Evolutionary conservation across 164 flowering plant genomes (phyloP).

Genomic region (Saururus chinensis): DNA sequence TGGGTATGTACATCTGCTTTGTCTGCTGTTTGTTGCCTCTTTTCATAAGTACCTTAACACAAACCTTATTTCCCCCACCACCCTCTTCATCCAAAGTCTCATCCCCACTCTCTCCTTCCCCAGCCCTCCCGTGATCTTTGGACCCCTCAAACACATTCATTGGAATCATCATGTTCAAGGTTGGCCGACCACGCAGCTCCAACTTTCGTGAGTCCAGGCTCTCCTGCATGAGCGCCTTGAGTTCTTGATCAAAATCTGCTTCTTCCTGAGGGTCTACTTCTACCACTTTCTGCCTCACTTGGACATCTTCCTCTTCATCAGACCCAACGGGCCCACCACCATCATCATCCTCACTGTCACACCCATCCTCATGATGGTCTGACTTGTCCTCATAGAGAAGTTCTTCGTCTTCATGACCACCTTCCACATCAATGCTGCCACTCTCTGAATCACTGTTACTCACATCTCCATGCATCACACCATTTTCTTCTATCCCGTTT

Average conservation of each 20-base stretch:
- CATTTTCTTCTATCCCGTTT: constrained; percentile 63
- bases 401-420: constrained; percentile 52
- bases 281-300: constrained; percentile 60
- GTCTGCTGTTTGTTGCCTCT: constrained; percentile 91
- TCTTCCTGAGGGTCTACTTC: constrained; percentile 71
- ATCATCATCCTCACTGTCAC: constrained; percentile 62
- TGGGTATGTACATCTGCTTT: constrained; percentile 79
- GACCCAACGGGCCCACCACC: constrained; percentile 46
- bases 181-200: constrained; percentile 70
- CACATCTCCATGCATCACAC: constrained; percentile 52
- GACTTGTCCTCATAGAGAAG: constrained; percentile 44
- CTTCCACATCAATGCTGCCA: constrained; percentile 45
- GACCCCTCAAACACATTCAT: constrained; percentile 81
- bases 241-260: constrained; percentile 81
- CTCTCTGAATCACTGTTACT: constrained; percentile 76
- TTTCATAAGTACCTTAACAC: constrained; percentile 86
- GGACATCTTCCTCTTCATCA: constrained; percentile 91
- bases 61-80: constrained; percentile 49
- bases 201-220: constrained; percentile 82
- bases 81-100: constrained; percentile 67
- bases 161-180: constrained; percentile 83
- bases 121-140: constrained; percentile 57
- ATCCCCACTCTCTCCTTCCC: constrained; percentile 88
- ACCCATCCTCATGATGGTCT: constrained; percentile 46
- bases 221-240: constrained; percentile 85